Evolutionary conservation across 257 asterid genomes (phyloP).

Genomic region (Galeopsis tetrahit): DNA sequence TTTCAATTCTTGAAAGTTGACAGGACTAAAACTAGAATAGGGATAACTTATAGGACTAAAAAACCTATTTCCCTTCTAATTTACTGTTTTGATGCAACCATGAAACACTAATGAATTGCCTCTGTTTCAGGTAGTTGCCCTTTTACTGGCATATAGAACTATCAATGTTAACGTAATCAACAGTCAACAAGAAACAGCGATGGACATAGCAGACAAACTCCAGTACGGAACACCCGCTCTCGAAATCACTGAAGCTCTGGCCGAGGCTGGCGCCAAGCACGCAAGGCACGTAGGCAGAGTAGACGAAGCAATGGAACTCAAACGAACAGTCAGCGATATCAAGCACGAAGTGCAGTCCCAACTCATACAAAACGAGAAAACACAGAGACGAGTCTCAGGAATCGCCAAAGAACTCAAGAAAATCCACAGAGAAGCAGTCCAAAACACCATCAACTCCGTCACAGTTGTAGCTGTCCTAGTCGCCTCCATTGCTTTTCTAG

Average conservation of each 20-base stretch:
- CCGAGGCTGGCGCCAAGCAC: constrained; percentile 86
- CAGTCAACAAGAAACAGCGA: constrained; percentile 78
- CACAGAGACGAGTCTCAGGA: constrained; percentile 88
- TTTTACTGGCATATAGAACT: constrained; percentile 62
- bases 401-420: constrained; percentile 96
- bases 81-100: not conserved
- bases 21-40: too few relatives aligned
- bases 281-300: constrained; percentile 70
- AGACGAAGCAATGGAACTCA: constrained; percentile 82
- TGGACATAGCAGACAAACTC: constrained; percentile 97
- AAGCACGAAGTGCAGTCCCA: constrained; percentile 95
- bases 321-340: constrained; percentile 94
- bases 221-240: constrained; percentile 74
- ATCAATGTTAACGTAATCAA: constrained; percentile 76
- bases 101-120: constrained; percentile 16
- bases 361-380: constrained; percentile 84
- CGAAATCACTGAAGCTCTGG: constrained; percentile 67
- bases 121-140: constrained; percentile 69
- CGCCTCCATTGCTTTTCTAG: constrained; percentile 93
- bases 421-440: constrained; percentile 92
- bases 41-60: too few relatives aligned
- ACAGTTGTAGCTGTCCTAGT: constrained; percentile 92
- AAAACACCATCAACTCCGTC: constrained; percentile 86
- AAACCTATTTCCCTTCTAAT: too few relatives aligned
- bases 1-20: too few relatives aligned